Base-by-base conservation (phyloP, 345 rosid genomes). In the Salix exigua region DNA sequence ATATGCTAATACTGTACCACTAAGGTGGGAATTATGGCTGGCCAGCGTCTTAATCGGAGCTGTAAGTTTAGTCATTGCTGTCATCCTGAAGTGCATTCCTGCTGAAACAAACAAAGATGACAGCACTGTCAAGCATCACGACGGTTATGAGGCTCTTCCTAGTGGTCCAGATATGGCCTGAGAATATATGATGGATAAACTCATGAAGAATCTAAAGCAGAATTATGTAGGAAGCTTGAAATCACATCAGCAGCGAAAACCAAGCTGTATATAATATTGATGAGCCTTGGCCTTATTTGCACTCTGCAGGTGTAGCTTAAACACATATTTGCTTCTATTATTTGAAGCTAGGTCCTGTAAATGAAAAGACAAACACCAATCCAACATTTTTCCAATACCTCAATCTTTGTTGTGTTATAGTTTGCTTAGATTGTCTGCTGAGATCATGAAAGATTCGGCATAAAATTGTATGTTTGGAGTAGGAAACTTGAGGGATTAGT, bases 71-170 rank as follows among this genome's bases (percentile, higher is more conserved):
- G 64, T 82, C 17, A 83, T 89, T 72, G 88, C 91, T 6, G 88
- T 83, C 51, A 69, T 89, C 61, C 85, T 92, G 30, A 92, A 92
- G 79, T 88, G 88, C 79, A 85, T 90, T 66, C 93, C 95, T 6
- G 85, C 85, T 1, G 87, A 79, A 71, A 74, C 69, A 12, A n/a
- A 33, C 68, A 55, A 71, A 74, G 46, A 30, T 11, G 76, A 74
- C 35, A 75, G 77, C 33, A 14, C 28, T 51, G 33, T 72, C 46
- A 28, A 63, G 67, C 79, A 86, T 72, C 90, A 85, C 16, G 90
- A 92, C 74, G 95, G 94, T 48, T 92, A 92, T 60, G 89, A 87
- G 48, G 82, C 87, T 28, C 92, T 92, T 66, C 89, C 95, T 11
- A 81, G 77, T 28, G 93, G 92, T 40, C 94, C 93, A 2, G 87